Conservation (phyloP, 768 basidiomycete genomes). For the Rhizopogon salebrosus region DNA sequence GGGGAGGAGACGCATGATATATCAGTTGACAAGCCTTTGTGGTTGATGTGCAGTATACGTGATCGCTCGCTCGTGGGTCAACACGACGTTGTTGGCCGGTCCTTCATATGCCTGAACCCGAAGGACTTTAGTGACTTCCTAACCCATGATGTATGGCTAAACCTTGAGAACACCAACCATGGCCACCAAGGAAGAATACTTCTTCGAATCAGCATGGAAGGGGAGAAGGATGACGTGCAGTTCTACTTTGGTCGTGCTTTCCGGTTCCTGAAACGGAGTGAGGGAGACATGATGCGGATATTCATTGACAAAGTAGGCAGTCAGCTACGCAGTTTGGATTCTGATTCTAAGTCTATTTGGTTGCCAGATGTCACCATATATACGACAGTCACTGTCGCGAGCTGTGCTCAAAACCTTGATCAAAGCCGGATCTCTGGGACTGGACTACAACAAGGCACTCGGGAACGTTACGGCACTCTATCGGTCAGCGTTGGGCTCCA, state of each 20-base stretch:
- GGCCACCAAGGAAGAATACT: conserved; percentile 68
- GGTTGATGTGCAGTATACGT: conserved; percentile 94
- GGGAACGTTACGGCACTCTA: conserved; percentile 79
- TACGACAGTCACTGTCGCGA: conserved; percentile 81
- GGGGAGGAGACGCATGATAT: conserved; percentile 98
- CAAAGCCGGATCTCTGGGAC: conserved; percentile 45
- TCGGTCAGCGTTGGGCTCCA: conserved; percentile 68
- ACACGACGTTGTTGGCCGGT: conserved; percentile 87
- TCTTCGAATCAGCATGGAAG: conserved; percentile 93
- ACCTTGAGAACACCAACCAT: conserved; percentile 59
- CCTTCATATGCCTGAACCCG: conserved; percentile 91
- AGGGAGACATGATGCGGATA: conserved; percentile 91
- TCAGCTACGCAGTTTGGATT: neutral
- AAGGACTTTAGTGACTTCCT: conserved; percentile 83
- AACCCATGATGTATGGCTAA: conserved; percentile 88
- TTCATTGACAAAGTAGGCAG: conserved; percentile 89
- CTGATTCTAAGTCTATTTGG: neutral
- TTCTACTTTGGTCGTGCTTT: conserved; percentile 98
- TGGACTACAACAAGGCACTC: conserved; percentile 89
- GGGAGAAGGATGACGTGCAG: conserved; percentile 95
- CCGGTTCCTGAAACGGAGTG: conserved; percentile 86
- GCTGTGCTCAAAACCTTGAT: conserved; percentile 71
- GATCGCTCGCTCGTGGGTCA: conserved; percentile 89
- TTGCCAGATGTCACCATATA: conserved; percentile 85
- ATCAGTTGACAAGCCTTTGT: conserved; percentile 87